Percentiles rank a stretch among this genome's conserved stretches.
These are phyloP conservation scores for Musa schizocarpa DNA, from an alignment of 176 grass and related monocot species.

Conservation along the genomic window DNA sequence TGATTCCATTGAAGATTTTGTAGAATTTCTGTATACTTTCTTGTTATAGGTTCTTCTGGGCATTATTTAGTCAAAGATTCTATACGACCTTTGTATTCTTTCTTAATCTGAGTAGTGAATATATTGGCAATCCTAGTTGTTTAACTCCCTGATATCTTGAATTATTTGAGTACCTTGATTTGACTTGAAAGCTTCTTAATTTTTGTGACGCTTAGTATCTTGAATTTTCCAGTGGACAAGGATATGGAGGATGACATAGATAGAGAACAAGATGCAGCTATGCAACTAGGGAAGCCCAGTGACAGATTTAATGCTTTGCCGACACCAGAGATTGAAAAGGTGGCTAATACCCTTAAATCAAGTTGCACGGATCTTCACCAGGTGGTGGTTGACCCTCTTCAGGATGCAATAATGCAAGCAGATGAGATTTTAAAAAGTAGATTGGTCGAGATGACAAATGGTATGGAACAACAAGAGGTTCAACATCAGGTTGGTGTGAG, in stretches of 20 bases:
- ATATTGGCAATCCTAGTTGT: neutral
- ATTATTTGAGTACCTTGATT: no score
- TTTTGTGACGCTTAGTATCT: no score
- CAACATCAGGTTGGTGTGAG: no score
- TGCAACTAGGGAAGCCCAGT: neutral
- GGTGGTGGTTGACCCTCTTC: conserved; percentile 42
- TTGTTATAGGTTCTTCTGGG: no score
- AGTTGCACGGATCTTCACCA: conserved; percentile 39
- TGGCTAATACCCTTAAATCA: conserved; percentile 33
- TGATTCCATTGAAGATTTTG: no score
- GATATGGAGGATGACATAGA: no score
- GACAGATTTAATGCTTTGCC: conserved; percentile 17
- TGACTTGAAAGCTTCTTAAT: no score
- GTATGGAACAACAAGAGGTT: no score
- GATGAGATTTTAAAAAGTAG: conserved; percentile 34
- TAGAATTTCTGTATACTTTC: no score
- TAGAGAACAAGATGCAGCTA: no score
- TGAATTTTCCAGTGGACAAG: neutral
- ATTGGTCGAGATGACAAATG: neutral
- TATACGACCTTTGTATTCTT: no score
- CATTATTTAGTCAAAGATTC: no score
- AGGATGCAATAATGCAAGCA: conserved; percentile 35
- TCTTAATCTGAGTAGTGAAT: neutral
- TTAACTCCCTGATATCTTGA: neutral
- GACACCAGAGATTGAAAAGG: conserved; percentile 34